Evolutionary conservation across 441 rosid genomes (phyloP).

Genomic region (Arabidopsis lyrata): DNA sequence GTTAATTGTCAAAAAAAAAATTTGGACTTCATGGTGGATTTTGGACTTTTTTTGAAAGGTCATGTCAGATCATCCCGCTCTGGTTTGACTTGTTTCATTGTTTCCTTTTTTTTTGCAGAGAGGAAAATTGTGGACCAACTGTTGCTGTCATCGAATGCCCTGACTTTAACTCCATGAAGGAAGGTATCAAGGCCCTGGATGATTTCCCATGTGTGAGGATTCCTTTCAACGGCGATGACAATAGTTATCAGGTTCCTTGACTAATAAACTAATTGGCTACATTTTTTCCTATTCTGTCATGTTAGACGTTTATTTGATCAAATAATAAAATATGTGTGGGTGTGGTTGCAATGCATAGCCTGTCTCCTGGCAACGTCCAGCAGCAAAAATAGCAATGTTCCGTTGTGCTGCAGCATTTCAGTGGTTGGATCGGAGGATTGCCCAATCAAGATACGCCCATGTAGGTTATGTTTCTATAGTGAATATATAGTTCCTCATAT

Average conservation of each 20-base stretch:
- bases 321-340: constrained; percentile 36
- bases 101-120: constrained; percentile 58
- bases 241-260: constrained; percentile 83
- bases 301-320: constrained; percentile 35
- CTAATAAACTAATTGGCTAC: constrained; percentile 38
- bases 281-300: constrained; percentile 2
- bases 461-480: constrained; percentile 50
- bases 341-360: constrained; percentile 56
- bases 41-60: constrained; percentile 25
- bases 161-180: constrained; percentile 61
- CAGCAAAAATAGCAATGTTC: constrained; percentile 90
- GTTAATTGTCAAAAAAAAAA: not conserved
- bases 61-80: constrained; percentile 21
- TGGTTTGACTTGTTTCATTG: constrained; percentile 32
- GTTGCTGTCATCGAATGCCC: constrained; percentile 89
- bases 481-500: constrained; percentile 13
- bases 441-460: constrained; percentile 96
- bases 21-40: not conserved
- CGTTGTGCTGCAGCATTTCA: constrained; percentile 95
- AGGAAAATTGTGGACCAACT: constrained; percentile 81
- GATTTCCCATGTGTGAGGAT: constrained; percentile 92
- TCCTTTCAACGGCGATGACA: constrained; percentile 89
- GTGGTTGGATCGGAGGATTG: constrained; percentile 92
- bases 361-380: constrained; percentile 98
- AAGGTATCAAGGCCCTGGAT: constrained; percentile 71